Base-by-base conservation (phyloP, 2,329 filamentous ascomycete genomes). In the Aspergillus hortae region DNA sequence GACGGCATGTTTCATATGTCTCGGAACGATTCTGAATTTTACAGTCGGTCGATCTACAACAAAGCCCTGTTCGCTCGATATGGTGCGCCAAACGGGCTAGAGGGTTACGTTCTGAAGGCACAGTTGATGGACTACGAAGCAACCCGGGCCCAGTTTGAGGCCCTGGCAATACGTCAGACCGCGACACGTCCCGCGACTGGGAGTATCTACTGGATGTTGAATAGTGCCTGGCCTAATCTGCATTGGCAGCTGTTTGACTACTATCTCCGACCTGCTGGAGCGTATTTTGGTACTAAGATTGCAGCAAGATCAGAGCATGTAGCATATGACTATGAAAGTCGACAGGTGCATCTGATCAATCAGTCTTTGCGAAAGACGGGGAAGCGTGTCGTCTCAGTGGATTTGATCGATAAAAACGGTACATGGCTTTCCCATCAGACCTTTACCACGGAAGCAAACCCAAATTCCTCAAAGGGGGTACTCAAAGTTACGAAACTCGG, bases 211-310 rank as follows among this genome's bases (percentile, higher is more conserved):
- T 87, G 84, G 84, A 86, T 87, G 83, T 65, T 86, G 48, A 85
- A 85, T 57, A 79, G 79, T 43, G 84, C 83, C 0, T 87, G 83
- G 82, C 84, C 84, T 0, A 80, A 76, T 49, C 68, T 87, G 25
- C 84, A 86, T 61, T 87, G 84, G 84, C 81, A 82, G 48, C 67
- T 85, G 5, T 85, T 85, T 61, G 84, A 86, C 58, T 82, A 83
- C 63, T 86, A 86, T 56, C 66, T 85, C 38, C 78, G 77, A 19
- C 78, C 82, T 0, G 79, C 76, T 0, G 84, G 81, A 0, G 75
- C 80, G 0, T 86, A 83, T 55, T 86, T 80, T 52, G 84, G 84
- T 3, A 75, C 77, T 14, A 85, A 86, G 62, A 65, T 75, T 0
- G 82, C 73, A 0, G 65, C 67, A 1, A 68, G 79, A 0, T 15